A percentile compares a stretch with the other conserved stretches of the same genome.
phyloP scores from a whole-genome alignment of 345 rosid species.

The Rhodamnia rubescens region DNA sequence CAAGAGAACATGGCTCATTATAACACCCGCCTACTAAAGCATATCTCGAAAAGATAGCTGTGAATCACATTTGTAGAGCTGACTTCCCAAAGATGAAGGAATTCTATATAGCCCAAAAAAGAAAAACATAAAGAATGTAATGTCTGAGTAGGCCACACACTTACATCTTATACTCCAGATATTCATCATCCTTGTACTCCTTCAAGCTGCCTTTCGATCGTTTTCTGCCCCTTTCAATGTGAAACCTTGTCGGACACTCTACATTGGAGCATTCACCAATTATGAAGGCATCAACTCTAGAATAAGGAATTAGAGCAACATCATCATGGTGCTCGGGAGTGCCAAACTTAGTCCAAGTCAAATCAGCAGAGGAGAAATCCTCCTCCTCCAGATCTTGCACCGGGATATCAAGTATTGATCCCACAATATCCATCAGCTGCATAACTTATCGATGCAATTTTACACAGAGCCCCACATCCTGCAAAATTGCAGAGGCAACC shows the following conservation, averaged over 20 bases:
- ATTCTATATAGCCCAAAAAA: not conserved
- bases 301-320: constrained; percentile 67
- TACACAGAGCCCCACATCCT: not conserved
- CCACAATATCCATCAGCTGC: constrained; percentile 38
- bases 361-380: constrained; percentile 66
- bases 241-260: constrained; percentile 74
- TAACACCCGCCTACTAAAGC: not conserved
- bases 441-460: not conserved
- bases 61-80: not conserved
- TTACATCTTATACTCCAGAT: constrained; percentile 74
- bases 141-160: not conserved
- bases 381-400: constrained; percentile 65
- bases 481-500: not conserved
- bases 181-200: constrained; percentile 68
- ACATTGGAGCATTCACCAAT: constrained; percentile 82
- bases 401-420: constrained; percentile 38
- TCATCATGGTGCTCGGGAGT: constrained; percentile 68
- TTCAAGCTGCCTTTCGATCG: constrained; percentile 54
- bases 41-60: not conserved
- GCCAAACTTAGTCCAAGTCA: constrained; percentile 75
- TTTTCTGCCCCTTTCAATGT: constrained; percentile 83
- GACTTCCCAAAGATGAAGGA: not conserved
- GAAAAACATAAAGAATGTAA: not conserved
- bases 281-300: constrained; percentile 58
- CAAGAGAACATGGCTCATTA: not conserved